Evolutionary conservation across 306 rosid species (phyloP).

Genomic region (Pterocarpus macrocarpus): DNA sequence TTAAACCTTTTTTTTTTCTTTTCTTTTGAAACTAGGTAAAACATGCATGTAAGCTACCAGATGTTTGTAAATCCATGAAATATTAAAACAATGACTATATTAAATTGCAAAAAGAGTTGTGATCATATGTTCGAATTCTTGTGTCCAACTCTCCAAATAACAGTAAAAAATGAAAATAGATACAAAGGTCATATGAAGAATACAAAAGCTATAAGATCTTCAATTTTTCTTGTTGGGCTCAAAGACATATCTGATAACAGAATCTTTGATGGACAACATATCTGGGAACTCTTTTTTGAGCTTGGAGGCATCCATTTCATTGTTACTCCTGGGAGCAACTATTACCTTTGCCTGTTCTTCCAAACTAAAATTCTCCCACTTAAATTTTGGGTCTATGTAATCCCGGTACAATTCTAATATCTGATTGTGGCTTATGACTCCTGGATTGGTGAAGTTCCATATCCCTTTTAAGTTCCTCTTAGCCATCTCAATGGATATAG

Average conservation of each 20-base stretch:
- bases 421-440: slow-evolving; percentile 77
- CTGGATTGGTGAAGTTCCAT: slow-evolving; percentile 90
- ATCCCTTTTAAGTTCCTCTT: slow-evolving; percentile 68
- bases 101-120: slow-evolving; percentile 14
- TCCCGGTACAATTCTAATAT: slow-evolving; percentile 68
- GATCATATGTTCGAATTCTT: slow-evolving; percentile 28
- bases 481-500: slow-evolving; percentile 78
- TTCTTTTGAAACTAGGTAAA: too few relatives aligned
- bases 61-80: not conserved
- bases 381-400: slow-evolving; percentile 66
- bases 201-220: slow-evolving; percentile 14
- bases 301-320: slow-evolving; percentile 76
- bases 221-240: slow-evolving; percentile 73
- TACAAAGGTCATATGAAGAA: slow-evolving; percentile 38
- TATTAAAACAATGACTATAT: not conserved
- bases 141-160: not conserved
- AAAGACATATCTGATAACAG: slow-evolving; percentile 69
- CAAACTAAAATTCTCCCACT: slow-evolving; percentile 68
- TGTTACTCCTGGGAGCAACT: slow-evolving; percentile 76
- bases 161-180: not conserved
- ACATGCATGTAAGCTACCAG: slow-evolving; percentile 12
- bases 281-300: slow-evolving; percentile 68
- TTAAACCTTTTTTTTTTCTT: too few relatives aligned
- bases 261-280: slow-evolving; percentile 67
- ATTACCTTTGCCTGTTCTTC: slow-evolving; percentile 80